Conservation (phyloP, 805 yeast genomes). For the Starmerella bombicola region DNA sequence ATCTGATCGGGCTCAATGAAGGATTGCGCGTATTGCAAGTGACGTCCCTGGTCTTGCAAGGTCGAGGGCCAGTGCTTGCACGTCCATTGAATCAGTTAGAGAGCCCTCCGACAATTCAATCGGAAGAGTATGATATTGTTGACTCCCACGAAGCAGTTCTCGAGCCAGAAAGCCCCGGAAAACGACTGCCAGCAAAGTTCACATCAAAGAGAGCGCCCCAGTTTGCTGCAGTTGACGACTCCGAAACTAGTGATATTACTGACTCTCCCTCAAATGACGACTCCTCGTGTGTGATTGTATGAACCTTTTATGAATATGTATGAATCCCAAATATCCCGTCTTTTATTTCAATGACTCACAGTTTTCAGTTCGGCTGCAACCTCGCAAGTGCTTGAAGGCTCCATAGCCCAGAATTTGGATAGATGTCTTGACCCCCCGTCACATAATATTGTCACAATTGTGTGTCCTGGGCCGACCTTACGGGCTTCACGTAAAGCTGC, state of each 20-base stretch:
- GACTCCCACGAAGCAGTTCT: no score
- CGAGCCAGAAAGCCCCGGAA: no score
- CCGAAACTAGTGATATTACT: no score
- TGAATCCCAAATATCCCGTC: no score
- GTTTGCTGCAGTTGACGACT: conserved; percentile 1
- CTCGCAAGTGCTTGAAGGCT: not conserved
- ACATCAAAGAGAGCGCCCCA: conserved; percentile 37
- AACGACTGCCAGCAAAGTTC: conserved; percentile 28
- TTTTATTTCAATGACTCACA: no score
- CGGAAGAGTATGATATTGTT: no score
- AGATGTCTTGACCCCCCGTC: conserved; percentile 86
- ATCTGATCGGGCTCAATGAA: not conserved
- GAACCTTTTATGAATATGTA: no score
- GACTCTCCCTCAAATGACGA: no score
- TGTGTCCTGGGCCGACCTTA: conserved; percentile 44
- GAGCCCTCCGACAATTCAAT: no score
- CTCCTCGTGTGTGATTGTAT: no score
- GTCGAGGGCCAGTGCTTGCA: not conserved
- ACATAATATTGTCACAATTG: conserved; percentile 74
- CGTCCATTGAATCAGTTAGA: no score
- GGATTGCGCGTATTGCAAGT: not conserved
- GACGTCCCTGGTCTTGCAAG: not conserved
- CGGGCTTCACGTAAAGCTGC: conserved; percentile 61
- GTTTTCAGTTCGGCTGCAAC: no score
- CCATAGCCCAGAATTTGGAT: conserved; percentile 51